Evolutionary conservation across 1,284 basidiomycete genomes (phyloP).

Genomic region (Melampsora americana): DNA sequence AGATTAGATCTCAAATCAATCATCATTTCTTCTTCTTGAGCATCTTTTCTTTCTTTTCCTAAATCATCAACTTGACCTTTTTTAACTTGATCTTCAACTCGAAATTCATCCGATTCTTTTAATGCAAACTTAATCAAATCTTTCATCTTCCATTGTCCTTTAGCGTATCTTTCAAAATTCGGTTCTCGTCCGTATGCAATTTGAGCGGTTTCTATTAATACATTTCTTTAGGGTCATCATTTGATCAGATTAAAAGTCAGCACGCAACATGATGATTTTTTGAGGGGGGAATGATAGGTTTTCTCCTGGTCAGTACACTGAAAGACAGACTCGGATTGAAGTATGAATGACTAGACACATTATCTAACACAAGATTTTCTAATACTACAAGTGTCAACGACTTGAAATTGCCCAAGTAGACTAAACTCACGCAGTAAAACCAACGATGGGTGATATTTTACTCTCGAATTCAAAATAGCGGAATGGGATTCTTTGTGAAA

Average conservation of each 20-base stretch:
- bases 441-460: constrained; percentile 30
- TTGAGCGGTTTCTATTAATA: constrained; percentile 24
- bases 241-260: not conserved
- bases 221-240: not conserved
- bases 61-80: constrained; percentile 13
- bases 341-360: too few species aligned
- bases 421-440: constrained; percentile 37
- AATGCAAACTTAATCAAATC: constrained; percentile 28
- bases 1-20: too few species aligned
- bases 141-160: constrained; percentile 10
- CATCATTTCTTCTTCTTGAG: too few species aligned
- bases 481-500: constrained; percentile 20
- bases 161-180: constrained; percentile 13
- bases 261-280: not conserved
- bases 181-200: constrained; percentile 28
- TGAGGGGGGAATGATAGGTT: not conserved
- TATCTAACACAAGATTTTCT: not conserved
- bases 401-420: not conserved
- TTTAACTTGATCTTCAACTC: constrained; percentile 23
- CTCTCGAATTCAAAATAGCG: constrained; percentile 31
- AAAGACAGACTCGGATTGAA: not conserved
- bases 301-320: not conserved
- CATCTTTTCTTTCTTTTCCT: constrained; percentile 12
- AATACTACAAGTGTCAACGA: not conserved
- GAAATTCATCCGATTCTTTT: constrained; percentile 16